Conservation (phyloP, 345 rosid genomes). For the Linum usitatissimum region DNA sequence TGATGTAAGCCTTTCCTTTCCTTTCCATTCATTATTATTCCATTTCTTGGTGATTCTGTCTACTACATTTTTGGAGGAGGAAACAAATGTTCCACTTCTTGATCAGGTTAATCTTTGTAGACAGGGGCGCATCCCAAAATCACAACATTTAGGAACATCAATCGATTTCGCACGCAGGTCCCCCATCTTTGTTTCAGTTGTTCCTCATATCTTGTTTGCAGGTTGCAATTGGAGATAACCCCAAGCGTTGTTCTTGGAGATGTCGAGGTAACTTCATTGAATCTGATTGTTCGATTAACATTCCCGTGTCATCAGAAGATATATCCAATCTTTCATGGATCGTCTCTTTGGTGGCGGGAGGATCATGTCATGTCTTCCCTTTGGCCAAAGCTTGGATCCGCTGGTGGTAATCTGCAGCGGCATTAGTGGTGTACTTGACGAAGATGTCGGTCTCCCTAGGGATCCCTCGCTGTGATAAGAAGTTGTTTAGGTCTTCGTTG, state of each 20-base stretch:
- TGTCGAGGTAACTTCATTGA: too few species aligned
- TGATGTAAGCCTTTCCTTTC: constrained; percentile 36
- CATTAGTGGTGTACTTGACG: constrained; percentile 70
- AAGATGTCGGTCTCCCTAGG: constrained; percentile 69
- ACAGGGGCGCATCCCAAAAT: constrained; percentile 91
- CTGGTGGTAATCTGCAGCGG: constrained; percentile 71
- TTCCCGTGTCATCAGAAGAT: constrained; percentile 54
- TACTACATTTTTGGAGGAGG: neutral
- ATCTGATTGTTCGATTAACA: too few species aligned
- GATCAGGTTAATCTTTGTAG: constrained; percentile 29
- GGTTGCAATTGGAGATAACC: too few species aligned
- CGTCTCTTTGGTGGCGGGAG: constrained; percentile 61
- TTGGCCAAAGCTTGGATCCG: constrained; percentile 80
- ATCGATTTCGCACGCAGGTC: constrained; percentile 77
- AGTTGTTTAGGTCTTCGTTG: constrained; percentile 64
- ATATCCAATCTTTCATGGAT: constrained; percentile 38
- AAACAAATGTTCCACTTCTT: neutral
- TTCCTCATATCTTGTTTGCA: neutral
- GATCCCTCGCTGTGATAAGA: constrained; percentile 58
- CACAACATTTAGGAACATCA: constrained; percentile 77
- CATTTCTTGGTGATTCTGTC: constrained; percentile 4
- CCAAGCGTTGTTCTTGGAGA: too few species aligned
- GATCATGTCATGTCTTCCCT: constrained; percentile 79
- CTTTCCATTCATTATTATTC: constrained; percentile 7
- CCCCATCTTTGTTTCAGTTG: constrained; percentile 3